Base-by-base conservation (phyloP, 176 grass and related monocot genomes). In the Aegilops umbellulata region DNA sequence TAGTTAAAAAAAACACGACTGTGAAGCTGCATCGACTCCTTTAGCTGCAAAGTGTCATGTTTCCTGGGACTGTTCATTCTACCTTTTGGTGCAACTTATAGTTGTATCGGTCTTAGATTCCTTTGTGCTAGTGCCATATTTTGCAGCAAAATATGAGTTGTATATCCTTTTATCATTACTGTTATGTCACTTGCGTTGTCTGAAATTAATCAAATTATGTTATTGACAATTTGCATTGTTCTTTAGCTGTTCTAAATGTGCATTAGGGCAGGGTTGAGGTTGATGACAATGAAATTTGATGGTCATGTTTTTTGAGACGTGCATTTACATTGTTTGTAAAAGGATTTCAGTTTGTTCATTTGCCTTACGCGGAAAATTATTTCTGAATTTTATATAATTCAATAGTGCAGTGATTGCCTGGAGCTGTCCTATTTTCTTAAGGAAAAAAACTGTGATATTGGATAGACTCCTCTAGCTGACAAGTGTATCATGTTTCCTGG, bases 41-140 rank as follows among this genome's bases (percentile, higher is more conserved):
- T 80, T 61, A 73, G 62, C 15, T 87, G 22, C 39, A 17, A 79
- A 61, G 34, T 62, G 12, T 61, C 76, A 27, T 60, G 38, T 74
- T 80, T 20, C 67, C 41, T 65, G 22, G 68, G 36, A 47, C 22
- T 38, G n/a, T 19, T 27, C 47, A 22, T 82, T 75, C 71, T 65
- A 82, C 60, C 65, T 36, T 31, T 27, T 8, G 46, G 24, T 64
- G 14, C 58, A 74, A 38, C 47, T 76, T 65, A 53, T 69, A 24
- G 30, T 74, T 69, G 65, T 81, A 68, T 68, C n/a, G 38, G 39
- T 67, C 41, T 44, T 67, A 22, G 25, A 81, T 51, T 41, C 27
- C 29, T 81, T 66, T 68, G 17, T 81, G 79, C 79, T 81, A 34
- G 26, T 81, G 10, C 42, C 42, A 67, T 81, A 80, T 46, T 81